phyloP scores from a whole-genome alignment of 805 yeast species.

The Kodamaea kakaduensis region DNA sequence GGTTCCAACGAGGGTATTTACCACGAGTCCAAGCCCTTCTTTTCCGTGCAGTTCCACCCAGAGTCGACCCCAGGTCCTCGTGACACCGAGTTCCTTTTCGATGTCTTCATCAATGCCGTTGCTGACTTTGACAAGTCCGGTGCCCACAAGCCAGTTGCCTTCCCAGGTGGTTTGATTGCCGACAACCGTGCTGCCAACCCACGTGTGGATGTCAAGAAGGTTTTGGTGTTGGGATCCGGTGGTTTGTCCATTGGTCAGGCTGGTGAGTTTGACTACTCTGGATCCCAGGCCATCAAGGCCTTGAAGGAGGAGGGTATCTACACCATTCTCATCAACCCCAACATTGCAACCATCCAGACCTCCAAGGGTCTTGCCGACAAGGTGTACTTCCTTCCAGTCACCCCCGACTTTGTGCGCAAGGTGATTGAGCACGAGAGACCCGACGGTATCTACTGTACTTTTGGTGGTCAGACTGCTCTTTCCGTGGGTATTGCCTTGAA shows the following conservation, averaged over 20 bases:
- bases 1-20: conserved; percentile 98
- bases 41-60: conserved; percentile 99
- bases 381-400: conserved; percentile 97
- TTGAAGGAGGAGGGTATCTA: conserved; percentile 96
- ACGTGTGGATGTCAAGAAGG: conserved; percentile 81
- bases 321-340: conserved; percentile 93
- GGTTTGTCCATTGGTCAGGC: conserved; percentile 99
- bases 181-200: conserved; percentile 78
- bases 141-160: conserved; percentile 63
- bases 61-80: conserved; percentile 99
- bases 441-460: conserved; percentile 93
- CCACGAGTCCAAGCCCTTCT: conserved; percentile 80
- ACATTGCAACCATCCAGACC: conserved; percentile 97
- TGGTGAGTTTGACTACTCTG: conserved; percentile 98
- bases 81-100: conserved; percentile 96
- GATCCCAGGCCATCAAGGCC: conserved; percentile 98
- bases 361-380: conserved; percentile 97
- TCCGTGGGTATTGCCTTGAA: conserved; percentile 93
- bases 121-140: conserved; percentile 58
- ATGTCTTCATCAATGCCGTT: conserved; percentile 83
- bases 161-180: conserved; percentile 83
- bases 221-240: conserved; percentile 93
- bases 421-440: conserved; percentile 94
- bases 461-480: conserved; percentile 98
- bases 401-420: conserved; percentile 92